Base-by-base conservation (phyloP, 208 protist genomes). In the Crithidia mellificae region DNA sequence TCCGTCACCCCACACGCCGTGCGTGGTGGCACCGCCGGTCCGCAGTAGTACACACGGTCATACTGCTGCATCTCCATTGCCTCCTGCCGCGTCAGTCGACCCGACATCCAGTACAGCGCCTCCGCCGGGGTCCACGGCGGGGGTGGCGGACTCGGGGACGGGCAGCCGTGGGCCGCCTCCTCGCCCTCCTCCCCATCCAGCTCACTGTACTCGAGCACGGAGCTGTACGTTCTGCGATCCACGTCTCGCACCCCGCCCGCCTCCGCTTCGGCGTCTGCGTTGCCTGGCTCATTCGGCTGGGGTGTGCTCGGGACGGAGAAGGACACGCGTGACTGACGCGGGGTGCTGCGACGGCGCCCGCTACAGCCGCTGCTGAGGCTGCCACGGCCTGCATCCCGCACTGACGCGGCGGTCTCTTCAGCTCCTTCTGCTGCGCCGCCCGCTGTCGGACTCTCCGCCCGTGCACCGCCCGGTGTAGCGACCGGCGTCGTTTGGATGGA, bases 31-130 rank as follows among this genome's bases (percentile, higher is more conserved):
- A 77, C 64, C 9, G 78, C 77, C 9, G 75, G 78, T 19, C 95
- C 95, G 41, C 79, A 94, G 65, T 91, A 98, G 67, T 90, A 98
- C 2, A 98, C 64, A 25, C 72, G 25, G 19, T 62, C 53, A 72
- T 85, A 96, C 12, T 75, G 17, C 14, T 81, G 50, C 11, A 98
- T 92, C 62, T 98, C 95, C 24, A 56, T 44, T 59, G 87, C 47
- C 62, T 98, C 95, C 52, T 77, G 87, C n/a, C 65, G 24, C 6
- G 88, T 96, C 17, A 98, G 79, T 24, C 69, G 65, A 52, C 52
- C 47, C 11, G 57, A 54, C 41, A 82, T 78, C 55, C 63, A 71
- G 53, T 63, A 50, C 34, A 88, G 62, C 6, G 79, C 79, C 27
- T 88, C 75, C 6, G 44, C 43, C 6, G 83, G 72, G 17, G 77